Evolutionary conservation across 768 basidiomycete species (phyloP).

Genomic region (Favolaschia claudopus): DNA sequence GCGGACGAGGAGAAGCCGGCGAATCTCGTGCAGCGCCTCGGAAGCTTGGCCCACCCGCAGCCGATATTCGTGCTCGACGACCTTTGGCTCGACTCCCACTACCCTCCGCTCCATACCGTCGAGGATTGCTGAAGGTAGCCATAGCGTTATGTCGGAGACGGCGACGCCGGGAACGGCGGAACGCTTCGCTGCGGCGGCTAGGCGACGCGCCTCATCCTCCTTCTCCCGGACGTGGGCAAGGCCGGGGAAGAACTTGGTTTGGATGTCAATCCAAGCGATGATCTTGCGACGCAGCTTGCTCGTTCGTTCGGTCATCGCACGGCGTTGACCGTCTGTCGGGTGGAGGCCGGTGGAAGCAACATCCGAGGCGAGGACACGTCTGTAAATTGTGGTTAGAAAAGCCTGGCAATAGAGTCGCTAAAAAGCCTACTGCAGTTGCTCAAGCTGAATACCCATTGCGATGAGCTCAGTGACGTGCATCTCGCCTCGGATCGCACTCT

Average conservation of each 20-base stretch:
- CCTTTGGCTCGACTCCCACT: no score
- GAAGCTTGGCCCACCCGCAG: constrained; percentile 34
- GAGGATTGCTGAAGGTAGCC: constrained; percentile 32
- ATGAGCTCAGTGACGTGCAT: no score
- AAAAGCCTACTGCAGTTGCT: no score
- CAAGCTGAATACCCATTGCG: no score
- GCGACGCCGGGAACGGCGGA: neutral
- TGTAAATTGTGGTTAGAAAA: no score
- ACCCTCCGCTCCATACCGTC: neutral
- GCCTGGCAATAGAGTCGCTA: no score
- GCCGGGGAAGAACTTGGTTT: neutral
- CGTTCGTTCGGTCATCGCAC: constrained; percentile 19
- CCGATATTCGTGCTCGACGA: constrained; percentile 28
- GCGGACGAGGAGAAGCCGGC: constrained; percentile 30
- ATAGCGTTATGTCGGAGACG: constrained; percentile 10
- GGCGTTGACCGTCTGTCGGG: constrained; percentile 22
- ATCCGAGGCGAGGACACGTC: neutral
- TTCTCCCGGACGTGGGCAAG: neutral
- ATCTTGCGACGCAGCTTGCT: constrained; percentile 6
- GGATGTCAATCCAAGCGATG: neutral
- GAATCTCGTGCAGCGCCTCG: constrained; percentile 32
- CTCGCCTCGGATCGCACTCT: no score
- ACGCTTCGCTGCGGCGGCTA: neutral
- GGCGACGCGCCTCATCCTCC: neutral
- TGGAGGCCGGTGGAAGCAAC: constrained; percentile 6